Conservation (phyloP, 2,329 filamentous ascomycete genomes). For the Didymella pomorum region DNA sequence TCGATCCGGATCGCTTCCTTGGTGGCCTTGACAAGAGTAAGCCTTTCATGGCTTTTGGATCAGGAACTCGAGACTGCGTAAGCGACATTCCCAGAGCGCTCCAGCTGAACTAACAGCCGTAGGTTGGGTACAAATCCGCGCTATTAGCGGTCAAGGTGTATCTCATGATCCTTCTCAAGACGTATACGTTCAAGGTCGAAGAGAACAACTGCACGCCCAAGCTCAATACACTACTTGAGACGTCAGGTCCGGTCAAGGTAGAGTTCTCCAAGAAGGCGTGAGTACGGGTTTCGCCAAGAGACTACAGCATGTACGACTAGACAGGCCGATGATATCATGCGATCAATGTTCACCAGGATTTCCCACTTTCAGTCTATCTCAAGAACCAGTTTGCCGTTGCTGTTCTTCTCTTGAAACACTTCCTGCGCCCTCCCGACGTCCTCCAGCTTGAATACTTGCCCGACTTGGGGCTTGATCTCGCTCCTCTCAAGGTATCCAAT, state of each 20-base stretch:
- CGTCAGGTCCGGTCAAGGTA: conserved; percentile 1
- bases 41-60: conserved; percentile 7
- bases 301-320: no score
- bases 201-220: conserved; percentile 5
- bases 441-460: neutral
- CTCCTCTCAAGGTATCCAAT: neutral
- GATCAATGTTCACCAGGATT: no score
- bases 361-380: no score
- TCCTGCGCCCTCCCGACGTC: neutral
- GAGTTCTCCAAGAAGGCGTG: neutral
- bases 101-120: neutral
- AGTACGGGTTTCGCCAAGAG: no score
- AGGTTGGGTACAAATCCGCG: conserved; percentile 14
- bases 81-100: neutral
- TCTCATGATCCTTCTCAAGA: conserved; percentile 7
- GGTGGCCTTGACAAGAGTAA: neutral
- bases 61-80: conserved; percentile 6
- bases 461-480: neutral
- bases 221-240: conserved; percentile 11
- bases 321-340: no score
- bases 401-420: neutral
- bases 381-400: neutral
- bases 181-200: conserved; percentile 1
- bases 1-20: conserved; percentile 6
- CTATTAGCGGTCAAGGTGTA: conserved; percentile 10